A percentile compares a stretch with the other conserved stretches of the same genome.
Evolutionary conservation across 495 filamentous ascomycete species (phyloP).

Genomic region (Hypoxylon fragiforme): DNA sequence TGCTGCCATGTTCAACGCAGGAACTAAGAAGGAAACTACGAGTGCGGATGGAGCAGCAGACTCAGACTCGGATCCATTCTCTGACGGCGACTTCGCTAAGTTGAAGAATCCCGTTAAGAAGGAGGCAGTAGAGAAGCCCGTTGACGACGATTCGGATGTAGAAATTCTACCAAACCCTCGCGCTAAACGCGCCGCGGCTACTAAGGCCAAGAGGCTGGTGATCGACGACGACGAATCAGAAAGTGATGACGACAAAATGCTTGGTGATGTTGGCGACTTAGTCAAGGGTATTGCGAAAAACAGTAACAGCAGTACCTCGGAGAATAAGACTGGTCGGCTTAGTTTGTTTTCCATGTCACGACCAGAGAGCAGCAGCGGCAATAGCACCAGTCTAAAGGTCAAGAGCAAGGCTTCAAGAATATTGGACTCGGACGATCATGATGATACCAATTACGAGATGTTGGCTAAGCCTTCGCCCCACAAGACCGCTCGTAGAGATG

Average conservation of each 20-base stretch:
- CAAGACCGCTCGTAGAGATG: conserved; percentile 59
- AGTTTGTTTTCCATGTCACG: conserved; percentile 72
- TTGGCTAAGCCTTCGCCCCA: conserved; percentile 63
- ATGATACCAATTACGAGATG: conserved; percentile 86
- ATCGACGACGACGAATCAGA: conserved; percentile 52
- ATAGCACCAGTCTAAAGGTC: conserved; percentile 48
- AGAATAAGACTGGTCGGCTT: conserved; percentile 56
- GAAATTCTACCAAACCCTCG: conserved; percentile 36
- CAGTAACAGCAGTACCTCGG: conserved; percentile 47
- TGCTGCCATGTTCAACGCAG: conserved; percentile 45
- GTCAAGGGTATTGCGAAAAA: conserved; percentile 80
- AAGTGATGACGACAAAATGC: conserved; percentile 64
- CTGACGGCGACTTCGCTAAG: conserved; percentile 56
- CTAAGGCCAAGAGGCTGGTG: conserved; percentile 49
- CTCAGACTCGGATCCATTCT: conserved; percentile 43
- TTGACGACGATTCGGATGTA: conserved; percentile 32
- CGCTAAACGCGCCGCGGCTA: conserved; percentile 45
- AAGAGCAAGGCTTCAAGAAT: conserved; percentile 57
- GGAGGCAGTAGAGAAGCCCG: conserved; percentile 28
- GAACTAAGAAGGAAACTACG: conserved; percentile 36
- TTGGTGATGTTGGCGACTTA: conserved; percentile 84
- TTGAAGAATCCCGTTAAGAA: conserved; percentile 45
- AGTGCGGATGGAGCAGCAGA: conserved; percentile 27
- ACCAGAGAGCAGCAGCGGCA: conserved; percentile 67
- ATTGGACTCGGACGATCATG: conserved; percentile 61